phyloP scores from a whole-genome alignment of 78 protist genomes.

The Dictyostelium purpureum region DNA sequence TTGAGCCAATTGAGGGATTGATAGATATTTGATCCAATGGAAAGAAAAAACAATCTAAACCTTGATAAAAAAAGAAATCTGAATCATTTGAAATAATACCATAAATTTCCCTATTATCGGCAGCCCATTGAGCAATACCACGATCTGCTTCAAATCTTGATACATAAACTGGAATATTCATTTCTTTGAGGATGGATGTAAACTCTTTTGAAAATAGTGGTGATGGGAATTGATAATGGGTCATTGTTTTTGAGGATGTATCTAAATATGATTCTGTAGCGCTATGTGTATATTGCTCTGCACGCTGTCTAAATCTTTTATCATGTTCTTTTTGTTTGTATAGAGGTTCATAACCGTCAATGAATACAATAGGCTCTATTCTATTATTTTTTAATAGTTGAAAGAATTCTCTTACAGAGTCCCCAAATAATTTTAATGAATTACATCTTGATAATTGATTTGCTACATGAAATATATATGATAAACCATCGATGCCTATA shows the following conservation, averaged over 20 bases:
- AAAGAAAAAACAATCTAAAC: not conserved
- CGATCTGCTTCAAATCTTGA: conserved; percentile 2
- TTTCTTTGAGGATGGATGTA: not conserved
- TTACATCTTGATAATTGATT: not conserved
- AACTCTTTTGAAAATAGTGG: not conserved
- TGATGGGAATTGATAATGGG: not conserved
- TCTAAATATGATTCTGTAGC: not conserved
- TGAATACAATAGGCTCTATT: not conserved
- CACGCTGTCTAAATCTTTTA: not conserved
- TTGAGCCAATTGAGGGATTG: not conserved
- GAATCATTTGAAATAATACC: not conserved
- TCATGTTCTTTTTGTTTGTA: not conserved
- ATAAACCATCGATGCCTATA: conserved; percentile 18
- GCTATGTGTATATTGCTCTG: too few relatives aligned
- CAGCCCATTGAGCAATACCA: conserved; percentile 4
- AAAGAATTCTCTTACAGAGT: not conserved
- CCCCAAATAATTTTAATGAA: not conserved
- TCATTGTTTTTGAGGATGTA: not conserved
- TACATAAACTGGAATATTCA: not conserved
- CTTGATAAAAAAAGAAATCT: not conserved
- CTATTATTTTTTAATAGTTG: not conserved
- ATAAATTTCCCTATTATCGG: not conserved
- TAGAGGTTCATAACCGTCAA: not conserved
- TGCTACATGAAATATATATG: not conserved
- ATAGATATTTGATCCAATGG: not conserved